Percentiles rank a stretch among this genome's conserved stretches.
phyloP scores from a whole-genome alignment of 768 basidiomycete species.

The Strobilomyces confusus region DNA sequence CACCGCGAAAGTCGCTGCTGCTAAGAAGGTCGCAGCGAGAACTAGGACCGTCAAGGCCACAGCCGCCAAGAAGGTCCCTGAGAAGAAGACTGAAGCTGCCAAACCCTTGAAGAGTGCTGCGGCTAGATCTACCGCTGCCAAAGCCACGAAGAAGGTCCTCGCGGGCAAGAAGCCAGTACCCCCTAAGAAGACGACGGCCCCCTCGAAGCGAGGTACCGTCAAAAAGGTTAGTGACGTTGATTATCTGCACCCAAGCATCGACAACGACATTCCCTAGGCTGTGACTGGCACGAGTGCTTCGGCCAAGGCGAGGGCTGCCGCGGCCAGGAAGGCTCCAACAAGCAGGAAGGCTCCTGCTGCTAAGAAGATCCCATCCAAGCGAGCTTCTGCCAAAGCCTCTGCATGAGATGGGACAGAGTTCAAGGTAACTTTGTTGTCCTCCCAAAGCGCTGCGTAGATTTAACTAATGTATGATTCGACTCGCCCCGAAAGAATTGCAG shows the following conservation, averaged over 20 bases:
- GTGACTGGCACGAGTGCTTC: conserved; percentile 47
- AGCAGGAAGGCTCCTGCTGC: conserved; percentile 24
- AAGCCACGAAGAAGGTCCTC: conserved; percentile 32
- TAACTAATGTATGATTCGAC: background rate
- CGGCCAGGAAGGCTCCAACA: conserved; percentile 32
- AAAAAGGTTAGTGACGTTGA: conserved; percentile 52
- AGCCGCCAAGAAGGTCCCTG: conserved; percentile 41
- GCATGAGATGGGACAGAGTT: conserved; percentile 4
- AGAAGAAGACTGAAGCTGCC: conserved; percentile 32
- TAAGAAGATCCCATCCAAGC: conserved; percentile 25
- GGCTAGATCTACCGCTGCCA: conserved; percentile 13
- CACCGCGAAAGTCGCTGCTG: conserved; percentile 19
- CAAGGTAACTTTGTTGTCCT: conserved; percentile 1
- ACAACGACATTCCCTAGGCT: conserved; percentile 34
- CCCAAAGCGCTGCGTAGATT: background rate
- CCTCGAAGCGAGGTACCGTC: conserved; percentile 48
- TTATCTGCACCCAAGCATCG: background rate
- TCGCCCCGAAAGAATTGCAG: background rate
- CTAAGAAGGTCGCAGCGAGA: conserved; percentile 34
- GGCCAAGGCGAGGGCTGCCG: conserved; percentile 29
- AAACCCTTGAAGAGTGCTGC: conserved; percentile 26
- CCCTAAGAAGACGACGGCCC: conserved; percentile 37
- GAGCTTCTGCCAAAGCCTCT: conserved; percentile 16
- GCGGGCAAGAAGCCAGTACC: conserved; percentile 31
- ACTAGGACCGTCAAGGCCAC: conserved; percentile 34